phyloP scores from a whole-genome alignment of 2,329 filamentous ascomycete species.

The Lasiodiplodia sp. region DNA sequence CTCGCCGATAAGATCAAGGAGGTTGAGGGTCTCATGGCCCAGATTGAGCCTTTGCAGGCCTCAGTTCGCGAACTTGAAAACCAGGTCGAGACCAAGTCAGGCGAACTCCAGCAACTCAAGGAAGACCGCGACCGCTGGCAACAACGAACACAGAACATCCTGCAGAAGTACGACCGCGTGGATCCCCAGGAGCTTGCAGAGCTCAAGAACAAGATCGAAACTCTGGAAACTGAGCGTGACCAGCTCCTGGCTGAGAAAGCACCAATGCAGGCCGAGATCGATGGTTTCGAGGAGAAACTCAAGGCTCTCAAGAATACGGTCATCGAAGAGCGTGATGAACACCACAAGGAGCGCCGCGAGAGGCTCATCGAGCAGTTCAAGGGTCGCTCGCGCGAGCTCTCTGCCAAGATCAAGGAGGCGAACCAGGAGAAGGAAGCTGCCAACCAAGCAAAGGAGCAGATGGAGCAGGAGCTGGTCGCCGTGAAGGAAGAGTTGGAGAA shows the following conservation, averaged over 20 bases:
- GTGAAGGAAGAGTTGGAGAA: conserved; percentile 65
- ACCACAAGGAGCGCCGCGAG: conserved; percentile 57
- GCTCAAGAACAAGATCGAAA: conserved; percentile 77
- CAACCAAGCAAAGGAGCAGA: conserved; percentile 49
- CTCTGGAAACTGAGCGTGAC: conserved; percentile 60
- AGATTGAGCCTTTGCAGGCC: conserved; percentile 82
- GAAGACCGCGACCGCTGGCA: conserved; percentile 95
- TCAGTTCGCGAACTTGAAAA: conserved; percentile 84
- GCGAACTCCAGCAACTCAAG: conserved; percentile 86
- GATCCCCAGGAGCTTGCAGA: conserved; percentile 93
- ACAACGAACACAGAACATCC: conserved; percentile 92
- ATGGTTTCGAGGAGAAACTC: conserved; percentile 57
- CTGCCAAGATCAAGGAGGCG: conserved; percentile 65
- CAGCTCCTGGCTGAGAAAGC: conserved; percentile 60
- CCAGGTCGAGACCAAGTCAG: conserved; percentile 79
- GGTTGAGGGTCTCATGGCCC: conserved; percentile 75
- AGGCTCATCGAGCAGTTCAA: conserved; percentile 60
- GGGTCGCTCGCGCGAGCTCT: conserved; percentile 68
- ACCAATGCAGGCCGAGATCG: conserved; percentile 58
- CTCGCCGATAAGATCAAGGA: conserved; percentile 76
- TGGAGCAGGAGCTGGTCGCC: conserved; percentile 35
- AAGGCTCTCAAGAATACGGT: conserved; percentile 40
- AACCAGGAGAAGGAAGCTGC: conserved; percentile 56
- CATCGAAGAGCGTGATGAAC: conserved; percentile 53
- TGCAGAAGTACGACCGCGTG: conserved; percentile 94